phyloP scores from a whole-genome alignment of 345 rosid genomes.

The Hibiscus syriacus region DNA sequence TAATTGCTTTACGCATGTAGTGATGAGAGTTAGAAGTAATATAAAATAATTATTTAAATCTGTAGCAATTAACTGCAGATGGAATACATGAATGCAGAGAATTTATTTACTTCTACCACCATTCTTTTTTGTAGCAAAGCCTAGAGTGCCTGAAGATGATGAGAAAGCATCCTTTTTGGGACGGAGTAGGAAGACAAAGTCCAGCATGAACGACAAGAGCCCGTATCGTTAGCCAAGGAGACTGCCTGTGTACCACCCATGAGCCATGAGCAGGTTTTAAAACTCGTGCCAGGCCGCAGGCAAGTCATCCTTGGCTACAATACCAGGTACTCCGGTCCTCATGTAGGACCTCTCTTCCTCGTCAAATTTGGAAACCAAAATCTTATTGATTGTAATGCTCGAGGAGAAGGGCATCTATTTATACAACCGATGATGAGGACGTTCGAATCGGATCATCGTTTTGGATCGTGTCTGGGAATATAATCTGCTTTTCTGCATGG shows the following conservation, averaged over 20 bases:
- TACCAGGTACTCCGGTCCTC: conserved; percentile 28
- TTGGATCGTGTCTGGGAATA: conserved; percentile 3
- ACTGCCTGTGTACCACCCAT: conserved; percentile 29
- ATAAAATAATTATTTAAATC: no score
- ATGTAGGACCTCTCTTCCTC: conserved; percentile 25
- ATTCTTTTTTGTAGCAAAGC: neutral
- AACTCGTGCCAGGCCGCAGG: conserved; percentile 20
- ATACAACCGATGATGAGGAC: conserved; percentile 6
- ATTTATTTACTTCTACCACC: neutral
- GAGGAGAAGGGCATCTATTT: conserved; percentile 5
- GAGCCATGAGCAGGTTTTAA: no score
- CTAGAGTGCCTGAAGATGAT: neutral
- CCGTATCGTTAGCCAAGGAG: conserved; percentile 43
- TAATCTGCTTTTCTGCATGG: conserved; percentile 11
- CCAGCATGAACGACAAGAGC: conserved; percentile 34
- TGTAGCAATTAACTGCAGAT: neutral
- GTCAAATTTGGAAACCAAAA: neutral
- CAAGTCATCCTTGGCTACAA: conserved; percentile 52
- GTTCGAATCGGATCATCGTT: neutral
- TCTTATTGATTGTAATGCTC: neutral
- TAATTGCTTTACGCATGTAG: no score
- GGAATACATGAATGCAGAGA: neutral
- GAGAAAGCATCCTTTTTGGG: no score
- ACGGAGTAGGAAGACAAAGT: conserved; percentile 15
- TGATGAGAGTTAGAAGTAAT: no score